Percentiles rank a stretch among this genome's conserved stretches.
Evolutionary conservation across 2,329 filamentous ascomycete species (phyloP).

Genomic region (Plectosphaerella sp.): DNA sequence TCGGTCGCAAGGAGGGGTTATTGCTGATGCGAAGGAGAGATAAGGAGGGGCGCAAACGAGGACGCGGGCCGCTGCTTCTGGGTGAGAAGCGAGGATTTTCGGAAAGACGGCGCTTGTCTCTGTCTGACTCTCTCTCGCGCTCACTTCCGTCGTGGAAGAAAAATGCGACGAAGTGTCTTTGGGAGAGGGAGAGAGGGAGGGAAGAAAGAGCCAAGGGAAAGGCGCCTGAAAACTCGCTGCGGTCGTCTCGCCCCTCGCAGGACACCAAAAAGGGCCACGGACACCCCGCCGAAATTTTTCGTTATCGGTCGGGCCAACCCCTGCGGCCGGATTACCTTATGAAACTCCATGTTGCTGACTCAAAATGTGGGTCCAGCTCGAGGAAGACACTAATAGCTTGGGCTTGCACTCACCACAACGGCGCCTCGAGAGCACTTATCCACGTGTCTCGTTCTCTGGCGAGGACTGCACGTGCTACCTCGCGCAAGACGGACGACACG

Average conservation of each 20-base stretch:
- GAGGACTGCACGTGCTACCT: no score
- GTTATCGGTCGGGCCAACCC: neutral
- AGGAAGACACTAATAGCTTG: no score
- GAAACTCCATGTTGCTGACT: no score
- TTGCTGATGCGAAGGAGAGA: neutral
- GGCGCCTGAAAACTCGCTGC: neutral
- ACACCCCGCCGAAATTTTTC: constrained; percentile 13
- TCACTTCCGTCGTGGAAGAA: neutral
- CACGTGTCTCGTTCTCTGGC: no score
- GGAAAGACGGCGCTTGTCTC: constrained; percentile 7
- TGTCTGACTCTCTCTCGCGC: constrained; percentile 9
- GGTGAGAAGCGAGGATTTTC: constrained; percentile 5
- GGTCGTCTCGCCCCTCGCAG: neutral
- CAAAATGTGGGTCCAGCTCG: no score
- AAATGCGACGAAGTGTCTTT: neutral
- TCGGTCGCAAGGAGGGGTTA: neutral
- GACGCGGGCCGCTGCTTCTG: constrained; percentile 7
- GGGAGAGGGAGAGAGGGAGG: neutral
- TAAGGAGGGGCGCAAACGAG: neutral
- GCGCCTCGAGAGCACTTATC: no score
- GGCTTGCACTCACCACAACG: no score
- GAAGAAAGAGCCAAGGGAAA: neutral
- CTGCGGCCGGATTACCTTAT: no score
- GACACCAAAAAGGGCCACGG: neutral
- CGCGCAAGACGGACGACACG: no score